Percentiles rank a stretch among this genome's conserved stretches.
These are phyloP conservation scores for Bryoerythrophyllum caledonicum DNA, from an alignment of 225 moss, liverwort and hornwort species.

Conservation along the genomic window DNA sequence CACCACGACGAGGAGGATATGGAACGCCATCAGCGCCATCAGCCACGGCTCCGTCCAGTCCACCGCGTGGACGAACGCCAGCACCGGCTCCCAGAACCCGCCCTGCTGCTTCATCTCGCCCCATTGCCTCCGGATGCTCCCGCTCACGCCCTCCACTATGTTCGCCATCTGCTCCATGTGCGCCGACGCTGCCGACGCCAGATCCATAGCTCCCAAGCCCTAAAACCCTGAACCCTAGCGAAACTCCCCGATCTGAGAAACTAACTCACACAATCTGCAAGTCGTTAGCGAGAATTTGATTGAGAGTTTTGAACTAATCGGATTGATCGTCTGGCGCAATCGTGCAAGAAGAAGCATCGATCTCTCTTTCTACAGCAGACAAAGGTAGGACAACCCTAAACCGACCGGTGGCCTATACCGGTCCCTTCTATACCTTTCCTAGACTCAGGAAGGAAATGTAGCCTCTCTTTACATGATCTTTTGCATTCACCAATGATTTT, in stretches of 20 bases:
- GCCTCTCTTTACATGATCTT: too few species aligned
- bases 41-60: conserved; percentile 93
- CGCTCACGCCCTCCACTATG: conserved; percentile 60
- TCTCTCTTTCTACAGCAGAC: too few species aligned
- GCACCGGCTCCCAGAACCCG: conserved; percentile 48
- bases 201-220: conserved; percentile 44
- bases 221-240: neutral
- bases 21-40: conserved; percentile 61
- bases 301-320: too few species aligned
- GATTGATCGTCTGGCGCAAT: too few species aligned
- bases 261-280: too few species aligned
- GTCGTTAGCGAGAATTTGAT: too few species aligned
- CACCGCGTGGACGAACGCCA: conserved; percentile 66
- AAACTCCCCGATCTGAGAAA: neutral
- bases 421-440: too few species aligned
- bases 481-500: too few species aligned
- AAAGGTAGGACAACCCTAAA: too few species aligned
- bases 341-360: too few species aligned
- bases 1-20: conserved; percentile 37
- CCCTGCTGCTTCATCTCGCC: conserved; percentile 48
- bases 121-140: conserved; percentile 58
- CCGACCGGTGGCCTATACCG: too few species aligned
- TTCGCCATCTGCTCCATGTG: conserved; percentile 61
- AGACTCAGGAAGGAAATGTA: too few species aligned
- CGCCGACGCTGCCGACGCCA: conserved; percentile 46